These are phyloP conservation scores for Hypomyces perniciosus DNA, from an alignment of 2,329 filamentous ascomycete genomes.

Conservation along the genomic window DNA sequence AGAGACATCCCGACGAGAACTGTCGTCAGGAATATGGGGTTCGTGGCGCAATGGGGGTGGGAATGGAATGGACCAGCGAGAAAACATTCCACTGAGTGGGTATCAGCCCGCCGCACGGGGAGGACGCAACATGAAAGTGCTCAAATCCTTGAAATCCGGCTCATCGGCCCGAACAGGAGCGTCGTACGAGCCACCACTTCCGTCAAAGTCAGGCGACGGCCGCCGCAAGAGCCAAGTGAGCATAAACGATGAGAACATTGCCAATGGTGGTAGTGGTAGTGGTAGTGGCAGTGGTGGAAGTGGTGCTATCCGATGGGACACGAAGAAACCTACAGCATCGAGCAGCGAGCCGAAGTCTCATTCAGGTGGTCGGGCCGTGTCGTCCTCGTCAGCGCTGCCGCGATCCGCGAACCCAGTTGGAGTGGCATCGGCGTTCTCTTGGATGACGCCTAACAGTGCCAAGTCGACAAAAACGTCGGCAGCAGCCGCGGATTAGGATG, in stretches of 20 bases:
- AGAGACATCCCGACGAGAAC: constrained; percentile 37
- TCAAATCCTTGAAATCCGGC: constrained; percentile 67
- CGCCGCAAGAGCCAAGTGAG: constrained; percentile 49
- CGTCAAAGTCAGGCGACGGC: constrained; percentile 42
- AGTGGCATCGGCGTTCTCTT: constrained; percentile 88
- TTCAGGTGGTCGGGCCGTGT: constrained; percentile 25
- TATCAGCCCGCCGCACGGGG: constrained; percentile 62
- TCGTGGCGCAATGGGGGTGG: constrained; percentile 60
- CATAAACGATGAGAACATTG: constrained; percentile 21
- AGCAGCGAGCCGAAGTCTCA: neutral
- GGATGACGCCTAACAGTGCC: constrained; percentile 59
- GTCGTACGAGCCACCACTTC: constrained; percentile 45
- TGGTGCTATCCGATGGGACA: constrained; percentile 43
- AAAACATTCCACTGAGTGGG: constrained; percentile 51
- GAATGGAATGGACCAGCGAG: constrained; percentile 48
- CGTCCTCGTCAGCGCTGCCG: constrained; percentile 33
- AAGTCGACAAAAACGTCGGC: constrained; percentile 31
- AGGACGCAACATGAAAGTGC: constrained; percentile 77
- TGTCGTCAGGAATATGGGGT: constrained; percentile 57
- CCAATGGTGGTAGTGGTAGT: constrained; percentile 13
- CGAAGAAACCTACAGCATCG: constrained; percentile 35
- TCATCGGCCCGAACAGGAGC: constrained; percentile 47
- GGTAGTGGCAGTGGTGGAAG: too few species aligned
- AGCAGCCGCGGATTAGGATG: constrained; percentile 20
- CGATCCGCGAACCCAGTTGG: constrained; percentile 76